Conservation (phyloP, 768 basidiomycete genomes). For the Leccinum subgranulosum region DNA sequence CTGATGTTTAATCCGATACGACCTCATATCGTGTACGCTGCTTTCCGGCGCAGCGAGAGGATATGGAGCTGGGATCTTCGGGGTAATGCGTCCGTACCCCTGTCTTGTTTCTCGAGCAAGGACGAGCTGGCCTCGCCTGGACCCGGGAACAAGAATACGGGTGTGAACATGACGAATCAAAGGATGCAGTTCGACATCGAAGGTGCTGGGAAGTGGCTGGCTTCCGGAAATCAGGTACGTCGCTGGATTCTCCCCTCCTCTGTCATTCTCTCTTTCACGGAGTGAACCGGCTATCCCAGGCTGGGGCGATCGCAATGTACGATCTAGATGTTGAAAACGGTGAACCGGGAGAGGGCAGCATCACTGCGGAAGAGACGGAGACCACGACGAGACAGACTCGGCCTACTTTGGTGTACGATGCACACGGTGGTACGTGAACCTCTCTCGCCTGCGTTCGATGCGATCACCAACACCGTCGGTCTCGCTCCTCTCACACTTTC, state of each 20-base stretch:
- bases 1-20: conserved; percentile 72
- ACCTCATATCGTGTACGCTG: conserved; percentile 73
- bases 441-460: neutral
- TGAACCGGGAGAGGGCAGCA: conserved; percentile 1
- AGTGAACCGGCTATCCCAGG: conserved; percentile 34
- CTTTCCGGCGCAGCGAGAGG: conserved; percentile 58
- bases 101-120: conserved; percentile 33
- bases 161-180: conserved; percentile 60
- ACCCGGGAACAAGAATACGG: conserved; percentile 21
- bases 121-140: neutral
- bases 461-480: neutral
- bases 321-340: conserved; percentile 35
- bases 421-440: conserved; percentile 52
- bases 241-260: neutral
- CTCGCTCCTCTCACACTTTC: neutral
- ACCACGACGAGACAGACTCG: conserved; percentile 8
- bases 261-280: neutral
- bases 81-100: conserved; percentile 43
- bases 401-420: conserved; percentile 42
- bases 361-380: neutral
- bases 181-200: conserved; percentile 78
- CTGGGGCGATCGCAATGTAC: conserved; percentile 59
- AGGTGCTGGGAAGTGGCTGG: conserved; percentile 57
- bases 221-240: conserved; percentile 66
- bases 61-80: conserved; percentile 84